phyloP scores from a whole-genome alignment of 176 grass and related monocot genomes.

The Cocos nucifera region DNA sequence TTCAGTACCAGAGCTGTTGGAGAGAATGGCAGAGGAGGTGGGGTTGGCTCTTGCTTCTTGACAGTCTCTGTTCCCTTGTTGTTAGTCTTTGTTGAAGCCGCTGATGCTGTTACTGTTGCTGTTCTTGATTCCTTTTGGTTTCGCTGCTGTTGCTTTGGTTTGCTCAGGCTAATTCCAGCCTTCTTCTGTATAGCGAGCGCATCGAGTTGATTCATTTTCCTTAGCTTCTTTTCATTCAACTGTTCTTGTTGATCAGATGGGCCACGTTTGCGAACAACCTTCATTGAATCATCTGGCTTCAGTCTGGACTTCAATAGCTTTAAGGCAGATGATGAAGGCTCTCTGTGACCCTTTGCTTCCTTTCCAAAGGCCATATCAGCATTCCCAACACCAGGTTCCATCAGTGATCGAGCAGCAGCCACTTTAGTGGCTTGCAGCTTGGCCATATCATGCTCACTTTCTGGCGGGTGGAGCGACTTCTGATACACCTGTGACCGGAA shows the following conservation, averaged over 20 bases:
- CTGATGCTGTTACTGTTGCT: background rate
- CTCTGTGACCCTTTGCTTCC: constrained; percentile 6
- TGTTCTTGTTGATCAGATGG: constrained; percentile 61
- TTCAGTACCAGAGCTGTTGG: constrained; percentile 79
- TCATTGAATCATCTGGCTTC: constrained; percentile 32
- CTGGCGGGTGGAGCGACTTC: constrained; percentile 49
- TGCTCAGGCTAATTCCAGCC: constrained; percentile 20
- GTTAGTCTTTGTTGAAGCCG: constrained; percentile 1
- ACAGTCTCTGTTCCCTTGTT: constrained; percentile 15
- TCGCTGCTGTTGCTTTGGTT: no score
- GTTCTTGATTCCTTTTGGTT: constrained; percentile 13
- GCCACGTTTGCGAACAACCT: constrained; percentile 41
- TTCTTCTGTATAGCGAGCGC: constrained; percentile 48
- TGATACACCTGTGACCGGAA: constrained; percentile 69
- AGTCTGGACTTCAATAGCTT: constrained; percentile 30
- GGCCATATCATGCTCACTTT: constrained; percentile 23
- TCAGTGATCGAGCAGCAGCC: background rate
- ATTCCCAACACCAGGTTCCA: background rate
- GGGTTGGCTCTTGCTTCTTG: constrained; percentile 23
- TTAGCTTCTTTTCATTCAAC: constrained; percentile 48
- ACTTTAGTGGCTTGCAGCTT: background rate
- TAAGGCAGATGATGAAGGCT: background rate
- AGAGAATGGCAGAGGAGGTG: constrained; percentile 17
- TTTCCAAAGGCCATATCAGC: constrained; percentile 8
- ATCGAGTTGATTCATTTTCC: constrained; percentile 72